Base-by-base conservation (phyloP, 148 eudicot species). In the Hydrangea macrophylla region DNA sequence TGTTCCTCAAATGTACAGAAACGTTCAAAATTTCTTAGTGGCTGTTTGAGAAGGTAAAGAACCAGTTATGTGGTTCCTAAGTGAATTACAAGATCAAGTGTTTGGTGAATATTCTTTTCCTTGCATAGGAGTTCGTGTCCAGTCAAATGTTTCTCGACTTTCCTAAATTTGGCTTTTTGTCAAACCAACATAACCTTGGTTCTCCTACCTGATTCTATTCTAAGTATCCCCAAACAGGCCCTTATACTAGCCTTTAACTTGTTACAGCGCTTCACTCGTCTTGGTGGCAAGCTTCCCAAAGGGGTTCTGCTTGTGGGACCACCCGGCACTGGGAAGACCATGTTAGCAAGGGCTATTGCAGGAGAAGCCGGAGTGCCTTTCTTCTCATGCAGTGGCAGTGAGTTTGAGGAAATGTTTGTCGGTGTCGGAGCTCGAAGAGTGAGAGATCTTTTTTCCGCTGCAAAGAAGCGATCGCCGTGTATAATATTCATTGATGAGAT, bases 301-400 rank as follows among this genome's bases (percentile, higher is more conserved):
- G 99, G 99, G 75, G 99, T 95, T 65, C 70, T 95, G 67, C 94
- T 95, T 60, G 97, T 95, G 53, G 99, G 99, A 51, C 99, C 99
- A 60, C 99, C 99, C 60, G 99, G 99, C 51, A 95, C 97, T 28
- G 99, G 99, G 2, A 95, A 95, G 79, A 95, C 99, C 30, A 91
- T 95, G 99, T 76, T 95, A 66, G 99, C 99, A 30, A 85, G 99
- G 78, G 99, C 99, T 37, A 95, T 95, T 78, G 99, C 99, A 24
- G 99, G 99, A 65, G 99, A 95, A 86, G 97, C 99, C 35, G 96
- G 93, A 17, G 99, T 95, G 25, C 99, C 99, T 26, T 95, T 95
- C 68, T 95, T 95, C 78, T 95, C 99, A 23, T 91, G 99, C 81
- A 95, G 99, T 72, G 99, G 99, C 45, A 95, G 99, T 79, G 99